Percentiles rank a stretch among this genome's conserved stretches.
phyloP scores from a whole-genome alignment of 2,329 filamentous ascomycete genomes.

The Ilyonectria destructans region DNA sequence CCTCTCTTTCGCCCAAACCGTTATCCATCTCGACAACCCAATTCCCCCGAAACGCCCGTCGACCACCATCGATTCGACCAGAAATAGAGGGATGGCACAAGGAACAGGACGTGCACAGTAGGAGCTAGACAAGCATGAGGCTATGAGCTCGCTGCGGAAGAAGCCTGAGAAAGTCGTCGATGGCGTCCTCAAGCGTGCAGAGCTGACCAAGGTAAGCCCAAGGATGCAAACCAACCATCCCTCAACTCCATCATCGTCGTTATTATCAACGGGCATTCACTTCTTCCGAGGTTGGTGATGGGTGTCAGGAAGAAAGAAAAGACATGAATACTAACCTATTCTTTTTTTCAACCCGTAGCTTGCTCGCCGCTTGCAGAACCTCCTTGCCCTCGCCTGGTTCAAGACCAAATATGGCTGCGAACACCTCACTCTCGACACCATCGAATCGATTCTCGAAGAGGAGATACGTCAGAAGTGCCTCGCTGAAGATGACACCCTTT shows the following conservation, averaged over 20 bases:
- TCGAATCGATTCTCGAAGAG: constrained; percentile 84
- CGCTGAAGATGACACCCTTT: constrained; percentile 81
- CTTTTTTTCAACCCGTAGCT: constrained; percentile 73
- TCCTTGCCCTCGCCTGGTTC: constrained; percentile 95
- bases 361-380: constrained; percentile 92
- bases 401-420: constrained; percentile 98
- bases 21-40: constrained; percentile 13
- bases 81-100: constrained; percentile 3
- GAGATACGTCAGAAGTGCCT: constrained; percentile 82
- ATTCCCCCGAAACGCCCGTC: not conserved
- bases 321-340: constrained; percentile 3
- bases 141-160: constrained; percentile 75
- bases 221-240: constrained; percentile 24
- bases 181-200: constrained; percentile 80
- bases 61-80: constrained; percentile 2
- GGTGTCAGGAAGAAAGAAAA: too few species aligned
- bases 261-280: not conserved
- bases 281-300: too few species aligned
- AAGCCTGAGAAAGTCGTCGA: constrained; percentile 77
- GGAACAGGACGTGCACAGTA: not conserved
- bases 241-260: constrained; percentile 1
- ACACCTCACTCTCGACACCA: constrained; percentile 86
- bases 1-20: constrained; percentile 17
- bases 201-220: constrained; percentile 80
- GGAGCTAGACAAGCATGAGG: constrained; percentile 40